Evolutionary conservation across 2,329 filamentous ascomycete genomes (phyloP), one percentile per base, ranked within the genome.

Genomic region (Nannizziopsis barbatae): DNA sequence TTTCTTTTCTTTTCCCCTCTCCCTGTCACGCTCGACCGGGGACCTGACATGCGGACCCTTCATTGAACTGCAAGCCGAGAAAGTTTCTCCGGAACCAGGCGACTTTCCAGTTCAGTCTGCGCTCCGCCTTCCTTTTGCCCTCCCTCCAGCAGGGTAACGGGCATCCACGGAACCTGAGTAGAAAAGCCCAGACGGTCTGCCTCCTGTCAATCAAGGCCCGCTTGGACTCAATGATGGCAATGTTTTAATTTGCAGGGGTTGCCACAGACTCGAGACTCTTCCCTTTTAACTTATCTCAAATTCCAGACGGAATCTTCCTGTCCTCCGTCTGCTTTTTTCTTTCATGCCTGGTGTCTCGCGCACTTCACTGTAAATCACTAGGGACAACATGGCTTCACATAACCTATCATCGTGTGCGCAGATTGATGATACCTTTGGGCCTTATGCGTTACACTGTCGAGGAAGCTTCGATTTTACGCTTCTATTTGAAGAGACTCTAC

Each of bases 401-500:
- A 53, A 57, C 39, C 37, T 52, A 15, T 42, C 45, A 18, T 56
- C 53, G 45, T 67, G 64, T 56, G 56, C 50, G 17, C 56, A 58
- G 51, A 53, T 63, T 37, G 65, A 67, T 53, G 62, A 67, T 50
- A 59, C 60, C 6, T 56, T 69, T 33, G 59, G 56, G 20, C 59
- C 61, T 47, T 60, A 60, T 51, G 63, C 62, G 9, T 50, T 55
- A 15, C 55, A 57, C 35, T 69, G 66, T 59, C 62, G 65, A 17
- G 62, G 62, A 15, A 62, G 60, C 10, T 70, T 71, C 52, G 69
- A 71, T 49, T 71, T 71, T 52, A 69, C 69, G 17, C 60, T 71
- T 40, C 58, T 71, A n/a, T 71, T 71, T 49, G 68, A 72, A 52
- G 67, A 72, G 49, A 61, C 61, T 1, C 63, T 71, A 32, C 56